These are phyloP conservation scores for Olyra latifolia DNA, from an alignment of 176 grass and related monocot species.

Conservation along the genomic window DNA sequence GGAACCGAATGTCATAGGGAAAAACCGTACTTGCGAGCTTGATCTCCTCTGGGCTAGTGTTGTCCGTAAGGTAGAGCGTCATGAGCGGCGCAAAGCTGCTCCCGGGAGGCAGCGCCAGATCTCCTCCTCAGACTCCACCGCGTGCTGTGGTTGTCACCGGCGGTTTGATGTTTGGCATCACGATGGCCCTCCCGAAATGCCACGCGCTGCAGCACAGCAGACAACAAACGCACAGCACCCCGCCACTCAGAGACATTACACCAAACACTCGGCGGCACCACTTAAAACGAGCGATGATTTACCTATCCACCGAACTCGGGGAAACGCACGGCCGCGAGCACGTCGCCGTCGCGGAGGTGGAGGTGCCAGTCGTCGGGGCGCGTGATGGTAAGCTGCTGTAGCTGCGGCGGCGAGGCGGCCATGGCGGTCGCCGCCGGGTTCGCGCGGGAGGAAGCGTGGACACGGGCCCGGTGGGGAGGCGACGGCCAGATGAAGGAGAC, in stretches of 20 bases:
- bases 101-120: slow-evolving; percentile 52
- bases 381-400: slow-evolving; percentile 54
- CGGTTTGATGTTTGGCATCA: slow-evolving; percentile 97
- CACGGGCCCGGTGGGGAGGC: background rate
- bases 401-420: slow-evolving; percentile 5
- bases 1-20: background rate
- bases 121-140: slow-evolving; percentile 65
- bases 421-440: slow-evolving; percentile 19
- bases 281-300: background rate
- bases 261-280: slow-evolving; percentile 24
- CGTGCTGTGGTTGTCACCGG: slow-evolving; percentile 70
- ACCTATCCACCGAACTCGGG: slow-evolving; percentile 34
- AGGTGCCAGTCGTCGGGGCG: slow-evolving; percentile 95
- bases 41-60: slow-evolving; percentile 77
- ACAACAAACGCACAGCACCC: background rate
- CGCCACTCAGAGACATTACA: slow-evolving; percentile 29
- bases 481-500: background rate
- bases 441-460: background rate
- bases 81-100: slow-evolving; percentile 72
- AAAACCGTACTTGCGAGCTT: slow-evolving; percentile 58
- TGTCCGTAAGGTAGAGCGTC: slow-evolving; percentile 92
- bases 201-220: slow-evolving; percentile 45
- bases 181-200: slow-evolving; percentile 84
- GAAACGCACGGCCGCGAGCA: slow-evolving; percentile 67
- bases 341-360: slow-evolving; percentile 72